Evolutionary conservation across 306 rosid species (phyloP), one percentile per base, ranked within the genome.

Genomic region (Quercus berberidifolia): DNA sequence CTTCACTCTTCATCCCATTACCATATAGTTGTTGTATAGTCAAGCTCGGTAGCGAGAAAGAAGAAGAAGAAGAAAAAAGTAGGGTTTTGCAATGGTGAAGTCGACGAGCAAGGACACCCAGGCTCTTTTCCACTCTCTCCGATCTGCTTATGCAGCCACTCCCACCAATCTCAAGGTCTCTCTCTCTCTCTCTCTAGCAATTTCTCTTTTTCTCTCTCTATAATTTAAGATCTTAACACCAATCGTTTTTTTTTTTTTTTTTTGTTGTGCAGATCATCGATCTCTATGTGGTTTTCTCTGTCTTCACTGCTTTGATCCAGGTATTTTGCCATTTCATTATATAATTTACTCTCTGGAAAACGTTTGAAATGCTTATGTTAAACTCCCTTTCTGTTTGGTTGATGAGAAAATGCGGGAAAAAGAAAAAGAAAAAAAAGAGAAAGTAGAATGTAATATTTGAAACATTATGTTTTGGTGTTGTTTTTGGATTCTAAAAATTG

Each of bases 271-370:
- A 95, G 98, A 77, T 95, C 86, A 93, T 95, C 60, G 99, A 96
- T 86, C 93, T 93, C 68, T 96, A 91, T 35, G 93, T 89, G 23
- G 79, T 76, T 25, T 96, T 81, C 75, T 93, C 99, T 19, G 87
- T 96, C 4, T 80, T 81, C 87, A 91, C 98, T 10, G 94, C 99
- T 49, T 80, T 86, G 77, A 87, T 96, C 76, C 98, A 96, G 99
- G 99, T 91, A 74, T 31, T 18, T 11, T 64, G 1, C 43, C n/a
- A 23, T 26, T 52, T 55, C 7, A 12, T 15, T 1, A 43, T 28
- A 13, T 74, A 13, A 12, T 18, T 67, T 35, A 19, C 25, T 33
- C 13, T 14, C 38, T 67, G 72, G 1, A 41, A 41, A 41, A 41
- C 46, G 46, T 41, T 41, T 41, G 46, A 41, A 41, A 41, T 41